These are phyloP conservation scores for Hydnum rufescens DNA, from an alignment of 768 basidiomycete genomes.

Conservation along the genomic window DNA sequence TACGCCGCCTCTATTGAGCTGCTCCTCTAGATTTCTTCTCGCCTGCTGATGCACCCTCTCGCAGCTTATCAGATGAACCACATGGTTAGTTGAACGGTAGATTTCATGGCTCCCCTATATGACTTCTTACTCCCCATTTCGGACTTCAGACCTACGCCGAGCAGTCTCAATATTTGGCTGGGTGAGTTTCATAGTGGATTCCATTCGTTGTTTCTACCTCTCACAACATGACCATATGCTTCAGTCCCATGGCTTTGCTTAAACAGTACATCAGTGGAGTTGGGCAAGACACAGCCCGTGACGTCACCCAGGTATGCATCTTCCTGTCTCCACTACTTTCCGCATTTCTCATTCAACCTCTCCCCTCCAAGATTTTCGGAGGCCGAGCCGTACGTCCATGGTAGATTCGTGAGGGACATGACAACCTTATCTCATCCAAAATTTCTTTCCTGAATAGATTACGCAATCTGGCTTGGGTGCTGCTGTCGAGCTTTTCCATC, in stretches of 20 bases:
- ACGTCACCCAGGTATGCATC: constrained; percentile 26
- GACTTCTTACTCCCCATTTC: not conserved
- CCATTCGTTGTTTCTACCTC: not conserved
- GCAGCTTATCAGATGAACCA: constrained; percentile 68
- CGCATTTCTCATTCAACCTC: not conserved
- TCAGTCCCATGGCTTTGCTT: constrained; percentile 45
- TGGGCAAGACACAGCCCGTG: constrained; percentile 61
- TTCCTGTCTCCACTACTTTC: not conserved
- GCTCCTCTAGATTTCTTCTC: not conserved
- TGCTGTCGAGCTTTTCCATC: constrained; percentile 55
- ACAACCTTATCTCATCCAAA: constrained; percentile 30
- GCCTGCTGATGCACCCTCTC: not conserved
- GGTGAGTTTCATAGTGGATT: constrained; percentile 21
- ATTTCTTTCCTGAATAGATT: constrained; percentile 68
- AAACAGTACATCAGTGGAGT: constrained; percentile 59
- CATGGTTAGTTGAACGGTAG: constrained; percentile 45
- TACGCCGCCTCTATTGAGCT: not conserved
- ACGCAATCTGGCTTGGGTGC: constrained; percentile 67
- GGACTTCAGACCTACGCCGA: constrained; percentile 45
- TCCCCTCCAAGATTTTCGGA: constrained; percentile 7
- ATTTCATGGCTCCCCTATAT: constrained; percentile 6
- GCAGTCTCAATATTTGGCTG: constrained; percentile 52
- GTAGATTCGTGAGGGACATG: not conserved
- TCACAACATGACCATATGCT: too few species aligned
- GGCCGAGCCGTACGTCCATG: constrained; percentile 3